Percentiles rank a stretch among this genome's conserved stretches.
Evolutionary conservation across 805 yeast species (phyloP).

Genomic region (Candida succiphila): DNA sequence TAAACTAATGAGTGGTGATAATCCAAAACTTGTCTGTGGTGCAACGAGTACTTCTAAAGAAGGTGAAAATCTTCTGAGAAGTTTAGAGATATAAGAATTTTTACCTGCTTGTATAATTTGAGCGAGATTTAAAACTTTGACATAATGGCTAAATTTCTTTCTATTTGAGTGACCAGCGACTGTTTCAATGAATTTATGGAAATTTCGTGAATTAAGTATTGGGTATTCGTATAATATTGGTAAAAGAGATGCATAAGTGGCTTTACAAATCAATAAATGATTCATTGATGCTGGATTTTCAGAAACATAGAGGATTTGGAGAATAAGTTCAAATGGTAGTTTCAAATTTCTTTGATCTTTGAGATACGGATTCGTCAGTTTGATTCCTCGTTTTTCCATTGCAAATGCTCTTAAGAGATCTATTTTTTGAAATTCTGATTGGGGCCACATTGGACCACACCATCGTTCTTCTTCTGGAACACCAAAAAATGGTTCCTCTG

Average conservation of each 20-base stretch:
- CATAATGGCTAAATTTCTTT: conserved; percentile 45
- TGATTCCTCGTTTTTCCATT: conserved; percentile 12
- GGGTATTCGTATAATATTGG: conserved; percentile 63
- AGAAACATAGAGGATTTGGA: conserved; percentile 23
- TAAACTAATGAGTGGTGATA: conserved; percentile 77
- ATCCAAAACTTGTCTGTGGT: conserved; percentile 92
- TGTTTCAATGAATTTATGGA: conserved; percentile 61
- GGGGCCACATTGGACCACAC: conserved; percentile 32
- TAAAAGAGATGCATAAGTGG: conserved; percentile 51
- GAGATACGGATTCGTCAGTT: too few relatives aligned
- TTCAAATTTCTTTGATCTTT: conserved; percentile 10
- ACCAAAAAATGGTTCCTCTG: conserved; percentile 4
- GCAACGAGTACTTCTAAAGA: conserved; percentile 67
- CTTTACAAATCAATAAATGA: conserved; percentile 48
- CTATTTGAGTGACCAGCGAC: conserved; percentile 37
- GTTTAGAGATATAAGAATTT: conserved; percentile 78
- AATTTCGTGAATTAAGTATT: conserved; percentile 53
- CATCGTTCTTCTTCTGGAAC: conserved; percentile 3
- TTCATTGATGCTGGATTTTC: conserved; percentile 30
- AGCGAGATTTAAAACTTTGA: conserved; percentile 62
- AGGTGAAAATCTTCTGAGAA: conserved; percentile 67
- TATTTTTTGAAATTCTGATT: conserved; percentile 38
- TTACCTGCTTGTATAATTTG: conserved; percentile 83
- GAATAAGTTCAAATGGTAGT: conserved; percentile 43
- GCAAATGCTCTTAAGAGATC: conserved; percentile 30